Conservation (phyloP, 176 grass and related monocot species). For the Paspalum vaginatum region DNA sequence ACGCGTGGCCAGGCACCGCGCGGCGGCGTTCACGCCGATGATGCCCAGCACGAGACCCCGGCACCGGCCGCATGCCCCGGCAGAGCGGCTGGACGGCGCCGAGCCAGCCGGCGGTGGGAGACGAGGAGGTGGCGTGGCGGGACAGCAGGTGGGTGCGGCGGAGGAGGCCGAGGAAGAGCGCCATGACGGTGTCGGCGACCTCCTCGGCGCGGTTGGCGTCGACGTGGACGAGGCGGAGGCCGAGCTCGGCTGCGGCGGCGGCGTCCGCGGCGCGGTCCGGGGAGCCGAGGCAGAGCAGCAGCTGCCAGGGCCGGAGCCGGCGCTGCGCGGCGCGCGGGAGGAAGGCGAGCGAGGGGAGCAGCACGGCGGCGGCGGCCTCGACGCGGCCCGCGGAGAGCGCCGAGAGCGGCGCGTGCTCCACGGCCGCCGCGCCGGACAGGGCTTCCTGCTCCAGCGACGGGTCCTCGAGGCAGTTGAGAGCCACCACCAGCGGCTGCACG, state of each 20-base stretch:
- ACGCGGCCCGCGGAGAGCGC: constrained; percentile 57
- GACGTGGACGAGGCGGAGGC: constrained; percentile 75
- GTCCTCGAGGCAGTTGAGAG: constrained; percentile 87
- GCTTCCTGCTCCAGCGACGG: constrained; percentile 69
- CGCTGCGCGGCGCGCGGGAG: constrained; percentile 91
- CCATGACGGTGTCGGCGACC: constrained; percentile 94
- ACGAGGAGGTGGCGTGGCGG: constrained; percentile 62
- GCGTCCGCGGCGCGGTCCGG: constrained; percentile 71
- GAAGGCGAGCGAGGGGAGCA: constrained; percentile 76
- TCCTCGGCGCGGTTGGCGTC: constrained; percentile 82
- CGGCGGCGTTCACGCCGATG: constrained; percentile 69
- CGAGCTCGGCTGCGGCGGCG: constrained; percentile 78
- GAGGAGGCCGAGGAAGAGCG: constrained; percentile 86
- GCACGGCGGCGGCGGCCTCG: constrained; percentile 70
- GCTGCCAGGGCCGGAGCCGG: constrained; percentile 84
- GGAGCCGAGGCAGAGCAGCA: constrained; percentile 82
- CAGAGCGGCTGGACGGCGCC: constrained; percentile 83
- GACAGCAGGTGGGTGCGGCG: constrained; percentile 82
- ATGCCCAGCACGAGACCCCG: constrained; percentile 88
- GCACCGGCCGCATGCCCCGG: constrained; percentile 82
- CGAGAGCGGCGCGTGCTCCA: constrained; percentile 78
- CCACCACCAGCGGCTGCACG: constrained; percentile 63
- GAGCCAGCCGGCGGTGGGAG: constrained; percentile 62
- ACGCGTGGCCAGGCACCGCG: constrained; percentile 82
- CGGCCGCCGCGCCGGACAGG: constrained; percentile 58